Base-by-base conservation (phyloP, 2,329 filamentous ascomycete genomes). In the Zasmidium angulare region DNA sequence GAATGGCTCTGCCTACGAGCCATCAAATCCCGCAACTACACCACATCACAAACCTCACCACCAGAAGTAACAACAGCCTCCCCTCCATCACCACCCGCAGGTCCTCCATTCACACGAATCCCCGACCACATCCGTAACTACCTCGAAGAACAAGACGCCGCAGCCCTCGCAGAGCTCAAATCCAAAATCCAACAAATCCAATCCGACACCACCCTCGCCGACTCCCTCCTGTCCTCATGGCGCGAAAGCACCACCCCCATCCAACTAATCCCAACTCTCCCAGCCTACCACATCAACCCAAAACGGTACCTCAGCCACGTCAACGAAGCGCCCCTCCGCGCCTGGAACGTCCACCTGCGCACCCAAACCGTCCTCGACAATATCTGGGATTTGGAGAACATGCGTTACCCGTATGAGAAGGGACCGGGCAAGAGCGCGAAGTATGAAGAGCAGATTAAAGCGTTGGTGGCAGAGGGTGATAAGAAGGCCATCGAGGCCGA, bases 1-100 rank as follows among this genome's bases (percentile, higher is more conserved):
- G 47, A 51, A 56, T 56, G 54, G 54, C 21, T 51, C 54, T 56
- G 54, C 31, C 47, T 56, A 20, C 47, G 54, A 31, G 31, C 50
- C 21, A 36, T 52, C 14, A 40, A 52, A 52, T 21, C 50, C 21
- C 26, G 50, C 11, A 1, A 50, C 22, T 21, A 21, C 21, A 19
- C 26, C 24, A 9, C 6, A 9, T 22, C 26, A 52, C 14, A 10
- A 21, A 29, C 14, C 50, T 6, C 17, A n/a, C 19, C 50, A 36
- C 14, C 50, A 40, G 9, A 29, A 31, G 1, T 19, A 20, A 14
- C 21, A 40, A 24, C 50, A 52, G 4, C 36, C 51, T 14, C 40
- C 14, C 31, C 3, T 2, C 12, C 24, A 36, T 9, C 21, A 36
- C 14, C 24, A 3, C 12, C 23, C 24, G 14, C 24, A 6, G 40